Base-by-base conservation (phyloP, 345 rosid genomes). In the Corchorus olitorius region DNA sequence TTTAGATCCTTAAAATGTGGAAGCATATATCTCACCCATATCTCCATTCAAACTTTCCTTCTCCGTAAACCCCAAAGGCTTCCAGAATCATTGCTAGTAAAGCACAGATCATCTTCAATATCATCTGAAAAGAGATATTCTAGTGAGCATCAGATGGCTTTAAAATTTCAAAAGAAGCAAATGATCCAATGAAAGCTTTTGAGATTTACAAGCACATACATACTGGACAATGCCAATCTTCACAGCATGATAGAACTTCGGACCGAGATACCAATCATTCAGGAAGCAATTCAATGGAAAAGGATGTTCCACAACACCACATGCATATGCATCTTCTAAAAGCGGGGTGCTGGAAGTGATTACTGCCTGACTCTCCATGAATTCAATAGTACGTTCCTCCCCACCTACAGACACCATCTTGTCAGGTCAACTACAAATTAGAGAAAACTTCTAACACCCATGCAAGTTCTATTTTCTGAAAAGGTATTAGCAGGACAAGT, bases 141-240 rank as follows among this genome's bases (percentile, higher is more conserved):
- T 45, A 41, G 10, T 72, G 76, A 79, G 78, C 60, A 79, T 13
- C 16, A 16, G 55, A 65, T 80, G 75, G 69, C 59, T 54, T 8
- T n/a, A 46, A 53, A 67, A 69, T 20, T 76, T 14, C 39, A 63
- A 64, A 76, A 59, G 14, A 33, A 76, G 35, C 16, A 17, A n/a
- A 50, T 19, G 20, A 52, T 77, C 46, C 54, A 72, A 41, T 8
- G 75, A 14, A 60, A 55, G 48, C 37, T 64, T 72, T 43, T 74
- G 70, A 34, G 68, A 80, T 7, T 54, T 50, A 45, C 11, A 76
- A 80, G 70, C 20, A 83, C 97, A 54, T 89, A 96, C 98, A 88
- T 96, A 96, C 80, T 96, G 99, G 78, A 96, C 99, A 35, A 96
- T 96, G 86, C 99, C 99, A 77, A 96, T 87, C 89, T 96, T 96